Conservation (phyloP, 331 rosid species). For the Prunus yedoensis region DNA sequence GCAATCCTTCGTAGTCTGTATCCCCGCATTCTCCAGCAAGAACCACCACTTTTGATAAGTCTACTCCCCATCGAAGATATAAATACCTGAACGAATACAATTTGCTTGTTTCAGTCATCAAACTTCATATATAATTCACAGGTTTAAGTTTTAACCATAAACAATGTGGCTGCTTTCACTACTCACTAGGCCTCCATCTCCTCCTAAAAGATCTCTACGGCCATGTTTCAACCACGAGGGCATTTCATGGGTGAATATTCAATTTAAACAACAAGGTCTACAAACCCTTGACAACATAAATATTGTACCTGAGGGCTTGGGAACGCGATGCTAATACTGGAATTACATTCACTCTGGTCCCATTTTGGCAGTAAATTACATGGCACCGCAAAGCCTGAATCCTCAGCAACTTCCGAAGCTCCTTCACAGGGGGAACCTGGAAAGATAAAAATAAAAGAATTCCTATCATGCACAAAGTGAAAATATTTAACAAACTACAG, state of each 20-base stretch:
- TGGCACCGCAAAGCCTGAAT: slow-evolving; percentile 98
- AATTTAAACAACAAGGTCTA: too few species aligned
- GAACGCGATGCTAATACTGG: slow-evolving; percentile 98
- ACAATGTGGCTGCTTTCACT: too few species aligned
- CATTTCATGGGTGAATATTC: too few species aligned
- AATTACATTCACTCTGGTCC: slow-evolving; percentile 80
- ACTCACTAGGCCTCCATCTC: too few species aligned
- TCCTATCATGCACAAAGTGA: not conserved
- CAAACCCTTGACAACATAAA: not conserved
- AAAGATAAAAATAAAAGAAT: slow-evolving; percentile 4
- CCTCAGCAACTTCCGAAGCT: slow-evolving; percentile 80
- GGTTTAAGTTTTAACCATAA: too few species aligned
- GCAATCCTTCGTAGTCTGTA: slow-evolving; percentile 91
- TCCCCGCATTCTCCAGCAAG: slow-evolving; percentile 94
- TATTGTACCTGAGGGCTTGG: slow-evolving; percentile 89
- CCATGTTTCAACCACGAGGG: too few species aligned
- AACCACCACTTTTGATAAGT: slow-evolving; percentile 87
- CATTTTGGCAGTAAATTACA: slow-evolving; percentile 88
- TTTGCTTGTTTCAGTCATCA: slow-evolving; percentile 16
- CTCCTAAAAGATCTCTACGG: too few species aligned
- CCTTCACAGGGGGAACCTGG: slow-evolving; percentile 83
- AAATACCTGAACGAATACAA: slow-evolving; percentile 63
- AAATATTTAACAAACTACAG: too few species aligned
- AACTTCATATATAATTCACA: not conserved
- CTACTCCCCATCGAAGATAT: slow-evolving; percentile 94